These are phyloP conservation scores for Neurospora sp. DNA, from an alignment of 495 filamentous ascomycete species.

Conservation along the genomic window DNA sequence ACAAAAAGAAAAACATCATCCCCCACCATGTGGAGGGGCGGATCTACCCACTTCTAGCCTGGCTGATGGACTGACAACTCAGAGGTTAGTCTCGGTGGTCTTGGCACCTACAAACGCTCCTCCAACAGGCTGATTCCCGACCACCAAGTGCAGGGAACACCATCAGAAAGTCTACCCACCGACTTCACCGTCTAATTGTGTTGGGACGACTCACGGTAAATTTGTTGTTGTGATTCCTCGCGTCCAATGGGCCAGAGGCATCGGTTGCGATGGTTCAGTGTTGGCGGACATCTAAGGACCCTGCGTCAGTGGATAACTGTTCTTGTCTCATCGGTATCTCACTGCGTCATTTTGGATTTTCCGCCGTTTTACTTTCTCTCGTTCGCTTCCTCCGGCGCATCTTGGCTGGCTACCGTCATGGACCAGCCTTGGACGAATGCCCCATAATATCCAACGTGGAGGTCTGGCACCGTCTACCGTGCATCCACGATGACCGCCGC, in stretches of 20 bases:
- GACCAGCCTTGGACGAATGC: background rate
- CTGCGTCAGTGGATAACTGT: background rate
- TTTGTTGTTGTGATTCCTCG: background rate
- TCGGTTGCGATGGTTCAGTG: background rate
- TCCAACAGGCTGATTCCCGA: background rate
- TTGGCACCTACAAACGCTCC: conserved; percentile 1
- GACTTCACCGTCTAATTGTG: background rate
- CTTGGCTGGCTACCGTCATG: background rate
- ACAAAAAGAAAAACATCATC: conserved; percentile 4
- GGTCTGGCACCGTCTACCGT: conserved; percentile 7
- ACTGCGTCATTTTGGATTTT: background rate
- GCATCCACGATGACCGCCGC: conserved; percentile 1
- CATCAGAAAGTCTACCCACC: background rate
- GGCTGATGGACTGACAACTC: conserved; percentile 10
- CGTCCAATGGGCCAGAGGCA: background rate
- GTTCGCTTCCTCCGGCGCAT: background rate
- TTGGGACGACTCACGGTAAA: background rate
- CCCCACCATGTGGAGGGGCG: conserved; percentile 12
- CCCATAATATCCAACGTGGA: background rate
- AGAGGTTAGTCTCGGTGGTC: conserved; percentile 1
- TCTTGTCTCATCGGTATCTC: background rate
- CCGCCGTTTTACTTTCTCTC: background rate
- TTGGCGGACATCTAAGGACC: background rate
- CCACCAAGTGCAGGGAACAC: background rate
- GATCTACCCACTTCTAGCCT: conserved; percentile 8